Percentiles rank a stretch among this genome's conserved stretches.
Conservation (phyloP, 2,329 filamentous ascomycete species). For the Hysterium pulicare region DNA sequence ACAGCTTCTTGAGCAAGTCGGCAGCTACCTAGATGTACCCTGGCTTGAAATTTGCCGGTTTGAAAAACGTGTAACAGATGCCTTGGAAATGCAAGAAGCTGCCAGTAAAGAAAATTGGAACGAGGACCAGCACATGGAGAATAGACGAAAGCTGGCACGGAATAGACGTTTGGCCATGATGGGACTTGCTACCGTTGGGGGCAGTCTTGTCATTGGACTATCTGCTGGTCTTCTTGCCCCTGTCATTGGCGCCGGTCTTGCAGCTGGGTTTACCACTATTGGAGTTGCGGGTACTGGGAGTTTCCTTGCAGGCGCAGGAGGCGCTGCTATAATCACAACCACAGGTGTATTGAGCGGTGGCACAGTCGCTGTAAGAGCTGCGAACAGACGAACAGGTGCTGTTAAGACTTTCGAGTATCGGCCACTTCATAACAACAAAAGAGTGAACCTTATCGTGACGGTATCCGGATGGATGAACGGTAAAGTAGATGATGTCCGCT, state of each 20-base stretch:
- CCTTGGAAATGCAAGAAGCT: slow-evolving; percentile 94
- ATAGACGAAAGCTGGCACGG: slow-evolving; percentile 72
- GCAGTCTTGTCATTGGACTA: slow-evolving; percentile 89
- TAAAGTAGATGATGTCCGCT: slow-evolving; percentile 90
- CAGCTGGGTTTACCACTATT: slow-evolving; percentile 91
- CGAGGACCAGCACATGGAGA: slow-evolving; percentile 90
- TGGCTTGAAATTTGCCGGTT: slow-evolving; percentile 96
- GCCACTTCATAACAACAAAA: slow-evolving; percentile 95
- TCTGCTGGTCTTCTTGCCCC: slow-evolving; percentile 90
- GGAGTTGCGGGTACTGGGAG: slow-evolving; percentile 84
- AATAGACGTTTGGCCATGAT: slow-evolving; percentile 89
- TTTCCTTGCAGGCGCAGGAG: slow-evolving; percentile 88
- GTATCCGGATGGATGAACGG: slow-evolving; percentile 98
- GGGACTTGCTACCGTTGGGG: slow-evolving; percentile 93
- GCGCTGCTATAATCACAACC: slow-evolving; percentile 90
- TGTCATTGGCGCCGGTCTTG: slow-evolving; percentile 88
- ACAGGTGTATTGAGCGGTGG: slow-evolving; percentile 81
- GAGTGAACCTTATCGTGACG: slow-evolving; percentile 91
- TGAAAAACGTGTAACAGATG: slow-evolving; percentile 94
- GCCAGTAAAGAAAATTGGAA: slow-evolving; percentile 97
- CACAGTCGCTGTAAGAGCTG: slow-evolving; percentile 80
- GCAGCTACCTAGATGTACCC: slow-evolving; percentile 71
- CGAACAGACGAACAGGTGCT: slow-evolving; percentile 81
- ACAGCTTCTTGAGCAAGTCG: slow-evolving; percentile 78
- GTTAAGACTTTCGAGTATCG: slow-evolving; percentile 97